Conservation (phyloP, 352 stramenopile genomes). For the Globisporangium splendens region DNA sequence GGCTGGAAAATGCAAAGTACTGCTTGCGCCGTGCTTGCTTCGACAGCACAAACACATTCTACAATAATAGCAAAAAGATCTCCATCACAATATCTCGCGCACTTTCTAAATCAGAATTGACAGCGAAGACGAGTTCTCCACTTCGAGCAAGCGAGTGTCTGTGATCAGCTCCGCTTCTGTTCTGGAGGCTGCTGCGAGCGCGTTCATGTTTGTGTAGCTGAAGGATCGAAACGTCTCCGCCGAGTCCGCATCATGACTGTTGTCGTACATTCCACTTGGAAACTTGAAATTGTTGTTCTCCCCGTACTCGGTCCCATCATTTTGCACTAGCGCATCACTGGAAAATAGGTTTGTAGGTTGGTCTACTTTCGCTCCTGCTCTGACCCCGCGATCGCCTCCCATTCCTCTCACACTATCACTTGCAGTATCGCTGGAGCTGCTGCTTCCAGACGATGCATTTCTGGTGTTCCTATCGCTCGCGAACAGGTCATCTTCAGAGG, state of each 20-base stretch:
- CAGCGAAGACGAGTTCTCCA: constrained; percentile 36
- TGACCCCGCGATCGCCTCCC: not conserved
- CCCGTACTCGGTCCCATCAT: constrained; percentile 6
- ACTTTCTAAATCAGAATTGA: constrained; percentile 69
- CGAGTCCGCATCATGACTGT: constrained; percentile 28
- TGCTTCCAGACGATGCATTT: not conserved
- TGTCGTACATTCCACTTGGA: constrained; percentile 67
- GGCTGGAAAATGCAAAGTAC: too few species aligned
- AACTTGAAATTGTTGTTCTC: constrained; percentile 45
- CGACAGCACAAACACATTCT: too few species aligned
- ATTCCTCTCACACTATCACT: constrained; percentile 10
- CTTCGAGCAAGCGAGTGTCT: constrained; percentile 35
- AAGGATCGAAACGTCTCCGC: constrained; percentile 72
- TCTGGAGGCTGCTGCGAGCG: constrained; percentile 66
- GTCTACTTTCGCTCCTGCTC: constrained; percentile 9
- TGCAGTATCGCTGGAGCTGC: constrained; percentile 9
- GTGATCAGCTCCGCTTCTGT: constrained; percentile 67
- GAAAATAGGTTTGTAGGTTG: not conserved
- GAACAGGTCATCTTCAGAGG: constrained; percentile 1
- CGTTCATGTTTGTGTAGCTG: constrained; percentile 87
- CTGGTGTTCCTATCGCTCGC: constrained; percentile 5
- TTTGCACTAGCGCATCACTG: constrained; percentile 1
- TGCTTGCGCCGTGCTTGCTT: too few species aligned
- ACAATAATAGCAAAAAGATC: too few species aligned
- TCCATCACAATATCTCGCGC: not conserved